Evolutionary conservation across 257 asterid genomes (phyloP), one percentile per base, ranked within the genome.

Genomic region (Solanum peruvianum): DNA sequence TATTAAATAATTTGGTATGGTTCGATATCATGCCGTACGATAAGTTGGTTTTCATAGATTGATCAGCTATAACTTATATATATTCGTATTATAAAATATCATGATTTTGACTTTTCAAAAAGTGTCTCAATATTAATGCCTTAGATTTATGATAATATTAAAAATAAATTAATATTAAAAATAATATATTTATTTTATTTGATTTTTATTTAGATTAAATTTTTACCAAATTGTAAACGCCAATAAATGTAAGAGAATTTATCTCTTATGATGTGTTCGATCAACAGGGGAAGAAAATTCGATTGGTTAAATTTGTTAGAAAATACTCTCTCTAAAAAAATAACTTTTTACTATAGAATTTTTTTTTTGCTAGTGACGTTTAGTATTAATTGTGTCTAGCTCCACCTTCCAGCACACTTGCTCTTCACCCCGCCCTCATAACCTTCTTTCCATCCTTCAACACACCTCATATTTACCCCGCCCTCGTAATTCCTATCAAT

Each of bases 11-110:
- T 52, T 52, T 52, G 10, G 62, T 52, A 52, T 52, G 3, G 2
- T 52, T 52, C 1, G 9, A 7, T 6, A 52, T 52, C 2, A 49
- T 49, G 60, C 0, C 0, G 1, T 6, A 9, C 1, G 62, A 3
- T 52, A 16, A 52, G 16, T 52, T 15, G 8, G 2, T 16, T 52
- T 16, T 16, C 4, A 52, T 52, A 52, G 23, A 52, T 52, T 52
- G 62, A 15, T 52, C 4, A 52, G 0, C 23, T 16, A 16, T 16
- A 52, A 16, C 62, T 52, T 16, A 6, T 3, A 6, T 16, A 52
- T 52, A 52, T 52, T 52, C 20, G 0, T 16, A 16, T 52, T 16
- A 52, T 52, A 16, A 52, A 16, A 16, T 1, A 16, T 0, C 2
- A 16, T 16, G 23, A 52, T 15, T 16, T 52, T 52, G 62, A 0